Evolutionary conservation across 1,139 yeast species (phyloP), one percentile per base, ranked within the genome.

Genomic region (Suhomyces bribrorum): DNA sequence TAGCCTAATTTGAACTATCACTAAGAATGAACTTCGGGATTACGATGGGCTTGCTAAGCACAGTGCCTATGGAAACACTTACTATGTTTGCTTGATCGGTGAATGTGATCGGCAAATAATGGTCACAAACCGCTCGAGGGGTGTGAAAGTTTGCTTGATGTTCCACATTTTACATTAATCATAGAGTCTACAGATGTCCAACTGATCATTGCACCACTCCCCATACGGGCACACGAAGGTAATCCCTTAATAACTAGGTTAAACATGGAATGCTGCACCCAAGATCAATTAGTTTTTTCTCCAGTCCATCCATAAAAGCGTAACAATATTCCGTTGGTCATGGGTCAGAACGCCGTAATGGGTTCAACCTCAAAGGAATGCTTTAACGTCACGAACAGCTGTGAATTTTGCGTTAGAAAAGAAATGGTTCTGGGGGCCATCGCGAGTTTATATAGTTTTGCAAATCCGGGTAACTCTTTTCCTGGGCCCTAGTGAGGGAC

Each of bases 191-290:
- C 39, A 60, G 49, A 72, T 82, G 88, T 83, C 55, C 64, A 63
- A 79, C 63, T 72, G 75, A 79, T 83, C 89, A 76, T 83, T 83
- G 89, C 89, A 82, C 75, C 83, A 66, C 61, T 64, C 75, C 85
- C 76, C 87, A 83, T 81, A 67, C 86, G 86, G 86, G 81, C 72
- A 74, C 86, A 81, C 89, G 86, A 83, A 82, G 88, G 86, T 72
- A 74, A 67, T 59, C 81, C 86, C 86, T 81, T 79, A 64, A 65
- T 62, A 62, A 60, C 62, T 61, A 60, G 62, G 65, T 61, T 66
- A 64, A 79, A 58, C 69, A 79, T 78, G 86, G 73, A 68, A 63
- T 72, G 81, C 81, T 80, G 89, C 89, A 83, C 89, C 89, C 89
- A 79, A 83, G 89, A 83, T 73, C 80, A 64, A 70, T 74, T 62